A percentile compares a stretch with the other conserved stretches of the same genome.
phyloP scores from a whole-genome alignment of 257 asterid species.

The Handroanthus guayacan region DNA sequence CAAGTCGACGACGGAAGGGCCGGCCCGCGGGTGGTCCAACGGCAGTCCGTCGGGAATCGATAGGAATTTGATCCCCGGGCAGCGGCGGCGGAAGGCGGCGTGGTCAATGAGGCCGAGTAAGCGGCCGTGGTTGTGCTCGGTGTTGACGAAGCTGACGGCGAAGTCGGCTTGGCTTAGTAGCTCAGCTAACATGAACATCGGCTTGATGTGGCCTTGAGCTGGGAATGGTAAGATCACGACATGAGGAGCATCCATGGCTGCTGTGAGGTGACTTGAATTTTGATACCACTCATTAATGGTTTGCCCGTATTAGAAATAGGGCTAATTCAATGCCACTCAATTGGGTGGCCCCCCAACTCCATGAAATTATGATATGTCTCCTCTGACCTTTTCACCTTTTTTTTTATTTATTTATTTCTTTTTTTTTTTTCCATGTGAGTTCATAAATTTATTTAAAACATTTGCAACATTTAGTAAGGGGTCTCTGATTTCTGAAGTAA shows the following conservation, averaged over 20 bases:
- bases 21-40: conserved; percentile 49
- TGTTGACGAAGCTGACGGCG: conserved; percentile 49
- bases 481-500: too few relatives aligned
- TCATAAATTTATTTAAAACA: too few relatives aligned
- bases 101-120: conserved; percentile 22
- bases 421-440: too few relatives aligned
- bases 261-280: background rate
- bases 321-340: too few relatives aligned
- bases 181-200: conserved; percentile 54
- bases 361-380: too few relatives aligned
- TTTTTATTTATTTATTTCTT: too few relatives aligned
- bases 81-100: conserved; percentile 32
- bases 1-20: conserved; percentile 29
- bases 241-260: conserved; percentile 45
- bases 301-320: too few relatives aligned
- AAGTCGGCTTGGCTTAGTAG: conserved; percentile 44
- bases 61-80: conserved; percentile 39
- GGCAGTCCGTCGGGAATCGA: conserved; percentile 55
- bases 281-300: background rate
- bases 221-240: conserved; percentile 53
- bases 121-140: conserved; percentile 45
- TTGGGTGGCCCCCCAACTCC: too few relatives aligned
- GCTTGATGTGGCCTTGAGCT: conserved; percentile 60
- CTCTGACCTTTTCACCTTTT: too few relatives aligned
- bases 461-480: too few relatives aligned